Evolutionary conservation across 257 asterid species (phyloP), one percentile per base, ranked within the genome.

Genomic region (Ilex aquifolium): DNA sequence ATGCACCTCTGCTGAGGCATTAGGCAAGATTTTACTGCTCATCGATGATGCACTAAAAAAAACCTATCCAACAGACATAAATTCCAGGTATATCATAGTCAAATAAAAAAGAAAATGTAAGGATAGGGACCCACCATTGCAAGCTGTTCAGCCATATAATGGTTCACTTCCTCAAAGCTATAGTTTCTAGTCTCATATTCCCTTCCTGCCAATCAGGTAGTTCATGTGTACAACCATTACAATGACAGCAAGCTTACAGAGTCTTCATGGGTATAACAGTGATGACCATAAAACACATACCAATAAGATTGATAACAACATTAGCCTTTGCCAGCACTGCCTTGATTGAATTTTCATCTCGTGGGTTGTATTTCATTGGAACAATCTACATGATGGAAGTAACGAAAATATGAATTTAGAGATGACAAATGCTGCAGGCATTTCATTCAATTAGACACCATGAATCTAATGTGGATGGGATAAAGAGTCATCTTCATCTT

Each of bases 271-370:
- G 42, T 51, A 42, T 44, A 44, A 40, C 27, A 36, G 7, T 16
- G 59, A 52, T n/a, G 21, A 53, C 32, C 49, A 8, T 14, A 32
- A 61, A 70, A 42, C 51, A 56, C 62, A 6, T 80, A 92, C 97
- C 97, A n/a, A 93, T 85, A 72, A 93, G 99, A 76, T 93, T 90
- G 68, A 93, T 93, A 59, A 93, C 96, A 80, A 93, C 96, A 71
- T 93, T 93, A 63, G 95, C 97, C 82, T 93, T 93, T 57, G 97
- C 99, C 99, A 93, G 85, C 69, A 82, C 95, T 17, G 97, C 99
- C 83, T 90, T 93, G 69, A 93, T 74, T 17, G 99, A 90, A 72
- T 73, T 65, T 61, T 85, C 97, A 73, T 93, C 97, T 71, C 99
- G 83, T 60, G 96, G 99, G 72, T 87, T 68, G 74, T 83, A 93